phyloP scores from a whole-genome alignment of 2,329 filamentous ascomycete genomes.

The Trichoderma breve region DNA sequence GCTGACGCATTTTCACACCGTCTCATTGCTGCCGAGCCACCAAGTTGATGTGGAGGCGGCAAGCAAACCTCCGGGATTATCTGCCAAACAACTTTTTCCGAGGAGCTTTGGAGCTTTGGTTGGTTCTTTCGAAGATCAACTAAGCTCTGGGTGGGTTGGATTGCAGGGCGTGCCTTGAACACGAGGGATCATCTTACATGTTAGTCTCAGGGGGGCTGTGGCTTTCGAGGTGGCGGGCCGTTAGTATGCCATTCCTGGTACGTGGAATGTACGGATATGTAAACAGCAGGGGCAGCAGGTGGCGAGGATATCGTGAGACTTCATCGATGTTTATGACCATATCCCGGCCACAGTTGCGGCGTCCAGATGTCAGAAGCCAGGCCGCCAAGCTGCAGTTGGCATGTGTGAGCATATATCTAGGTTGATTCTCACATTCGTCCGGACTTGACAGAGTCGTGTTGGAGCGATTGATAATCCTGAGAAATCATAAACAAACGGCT shows the following conservation, averaged over 20 bases:
- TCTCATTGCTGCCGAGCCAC: neutral
- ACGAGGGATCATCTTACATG: neutral
- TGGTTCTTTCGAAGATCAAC: neutral
- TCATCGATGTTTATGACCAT: neutral
- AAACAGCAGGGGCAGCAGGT: neutral
- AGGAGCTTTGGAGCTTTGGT: neutral
- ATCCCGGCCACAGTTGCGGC: neutral
- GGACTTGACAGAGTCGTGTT: neutral
- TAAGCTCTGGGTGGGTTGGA: neutral
- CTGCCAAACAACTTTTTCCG: neutral
- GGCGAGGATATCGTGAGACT: neutral
- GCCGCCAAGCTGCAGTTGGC: neutral
- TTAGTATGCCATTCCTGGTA: neutral
- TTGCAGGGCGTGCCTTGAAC: neutral
- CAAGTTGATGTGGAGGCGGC: neutral
- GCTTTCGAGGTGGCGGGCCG: neutral
- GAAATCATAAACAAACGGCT: neutral
- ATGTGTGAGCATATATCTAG: neutral
- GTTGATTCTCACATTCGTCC: neutral
- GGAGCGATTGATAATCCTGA: neutral
- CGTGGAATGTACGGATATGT: neutral
- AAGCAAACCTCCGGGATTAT: neutral
- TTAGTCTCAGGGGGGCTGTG: neutral
- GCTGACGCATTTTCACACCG: neutral
- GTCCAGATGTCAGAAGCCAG: neutral